Evolutionary conservation across 371 early-diverging fungal species (phyloP), one percentile per base, ranked within the genome.

Genomic region (Syncephalastrum sp.): DNA sequence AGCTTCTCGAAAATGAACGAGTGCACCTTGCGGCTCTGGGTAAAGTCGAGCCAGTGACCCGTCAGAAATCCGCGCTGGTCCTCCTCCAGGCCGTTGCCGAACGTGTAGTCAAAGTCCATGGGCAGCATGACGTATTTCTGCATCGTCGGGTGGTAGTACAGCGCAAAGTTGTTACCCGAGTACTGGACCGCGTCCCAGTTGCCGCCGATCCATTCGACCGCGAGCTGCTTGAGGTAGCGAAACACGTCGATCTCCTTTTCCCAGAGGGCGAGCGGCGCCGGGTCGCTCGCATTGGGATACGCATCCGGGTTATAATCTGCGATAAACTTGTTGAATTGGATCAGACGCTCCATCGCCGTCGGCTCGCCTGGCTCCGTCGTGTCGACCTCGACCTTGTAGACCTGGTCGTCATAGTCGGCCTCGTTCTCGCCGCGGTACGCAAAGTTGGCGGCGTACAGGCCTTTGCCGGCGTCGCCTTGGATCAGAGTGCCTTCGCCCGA

Each of bases 91-190:
- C 77, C 77, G 42, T 68, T 64, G 43, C 77, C 77, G 46, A 76
- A 70, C 7, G 69, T 65, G 25, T 63, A 70, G 46, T 76, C 77
- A 47, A 76, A 76, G 51, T 80, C 80, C 53, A 77, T 76, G 10
- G 80, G 75, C 27, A 80, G 16, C 63, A 54, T 51, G 24, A 63
- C 53, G 42, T 58, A 63, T 29, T 63, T 60, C 10, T 42, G 42
- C 15, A 64, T 46, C 2, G 13, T 5, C 0, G 63, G 64, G 2
- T 65, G 51, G 13, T 53, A 58, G 47, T 70, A 70, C 4, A 70
- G 21, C 12, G 55, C 59, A 57, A 58, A 70, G 17, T 70, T 70
- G 54, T 70, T 70, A 3, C 70, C 70, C 14, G 66, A 60, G 24
- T 70, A 70, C 25, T 58, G 61, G 21, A 65, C 48, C 23, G 47